Base-by-base conservation (phyloP, 106 monocot species). In the Xerophyta viscosa region DNA sequence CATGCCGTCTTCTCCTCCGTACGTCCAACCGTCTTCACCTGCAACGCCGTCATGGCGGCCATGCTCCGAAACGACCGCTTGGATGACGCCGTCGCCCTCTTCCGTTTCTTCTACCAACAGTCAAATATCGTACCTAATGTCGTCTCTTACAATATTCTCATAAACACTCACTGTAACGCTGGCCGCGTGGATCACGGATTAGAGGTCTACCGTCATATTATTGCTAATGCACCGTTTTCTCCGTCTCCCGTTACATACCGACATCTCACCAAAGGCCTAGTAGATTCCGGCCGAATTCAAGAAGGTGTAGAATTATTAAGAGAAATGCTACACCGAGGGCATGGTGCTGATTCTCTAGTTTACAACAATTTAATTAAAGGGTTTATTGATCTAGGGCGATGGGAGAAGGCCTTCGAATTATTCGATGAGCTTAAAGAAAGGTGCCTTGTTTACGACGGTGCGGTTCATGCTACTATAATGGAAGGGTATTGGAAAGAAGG, bases 1-100 rank as follows among this genome's bases (percentile, higher is more conserved):
- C 73, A 76, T 24, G 73, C 96, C 4, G 83, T 98, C 25, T 82
- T 82, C 70, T 82, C 81, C 27, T 66, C 63, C 21, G 46, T 52
- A 30, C 70, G 96, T 9, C 96, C 96, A 41, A 98, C 96, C 6
- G 96, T 98, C 11, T 98, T 98, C 74, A 89, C 96, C 68, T 98
- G 96, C 66, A 98, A 98, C 63, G 96, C 96, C 29, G 54, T 89
- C 29, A 62, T 66, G 20, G 96, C 85, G 8, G 60, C 89, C 51
- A 81, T 88, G 78, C 75, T 60, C 48, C 68, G 88, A 15, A 55
- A 68, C 18, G 24, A 58, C 45, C 77, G 94, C 25, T 67, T 67
- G 1, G 84, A 96, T n/a, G 89, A 89, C 23, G 78, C 70, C 30
- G 71, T 71, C 13, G 63, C 72, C 11, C 82, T 86, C 42, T 88